These are phyloP conservation scores for Melampsora americana DNA, from an alignment of 1,284 basidiomycete species.

Conservation along the genomic window DNA sequence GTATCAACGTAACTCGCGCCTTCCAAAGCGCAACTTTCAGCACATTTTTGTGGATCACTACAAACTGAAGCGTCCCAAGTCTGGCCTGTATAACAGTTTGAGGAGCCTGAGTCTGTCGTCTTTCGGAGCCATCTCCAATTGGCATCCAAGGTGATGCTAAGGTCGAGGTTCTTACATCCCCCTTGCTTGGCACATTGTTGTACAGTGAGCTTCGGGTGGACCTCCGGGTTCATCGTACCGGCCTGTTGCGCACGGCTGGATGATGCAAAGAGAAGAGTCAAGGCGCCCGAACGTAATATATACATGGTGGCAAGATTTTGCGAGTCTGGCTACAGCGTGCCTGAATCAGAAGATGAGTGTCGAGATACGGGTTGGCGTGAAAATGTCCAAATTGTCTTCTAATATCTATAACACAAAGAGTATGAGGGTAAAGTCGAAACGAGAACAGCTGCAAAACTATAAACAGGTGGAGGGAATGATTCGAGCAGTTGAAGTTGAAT, in stretches of 20 bases:
- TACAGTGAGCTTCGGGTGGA: not conserved
- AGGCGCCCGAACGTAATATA: not conserved
- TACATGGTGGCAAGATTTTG: not conserved
- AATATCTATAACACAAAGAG: too few species aligned
- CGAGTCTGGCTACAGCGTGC: too few species aligned
- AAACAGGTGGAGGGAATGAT: too few species aligned
- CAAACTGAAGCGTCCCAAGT: slow-evolving; percentile 5
- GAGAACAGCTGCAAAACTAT: too few species aligned
- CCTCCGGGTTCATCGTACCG: slow-evolving; percentile 5
- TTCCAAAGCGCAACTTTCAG: slow-evolving; percentile 28
- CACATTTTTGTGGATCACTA: too few species aligned
- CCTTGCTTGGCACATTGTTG: not conserved
- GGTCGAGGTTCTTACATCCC: not conserved
- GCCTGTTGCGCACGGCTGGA: slow-evolving; percentile 11
- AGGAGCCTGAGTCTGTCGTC: not conserved
- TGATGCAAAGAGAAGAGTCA: not conserved
- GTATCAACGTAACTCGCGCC: slow-evolving; percentile 21
- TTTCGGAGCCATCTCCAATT: slow-evolving; percentile 28
- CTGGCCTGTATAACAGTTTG: slow-evolving; percentile 36
- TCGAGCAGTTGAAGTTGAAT: too few species aligned
- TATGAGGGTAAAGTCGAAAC: too few species aligned
- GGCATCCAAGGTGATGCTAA: slow-evolving; percentile 12
- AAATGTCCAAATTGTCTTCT: too few species aligned
- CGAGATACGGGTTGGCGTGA: too few species aligned
- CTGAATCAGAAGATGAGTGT: too few species aligned